These are phyloP conservation scores for Vaccinium macrocarpon DNA, from an alignment of 148 eudicot species.

Conservation along the genomic window DNA sequence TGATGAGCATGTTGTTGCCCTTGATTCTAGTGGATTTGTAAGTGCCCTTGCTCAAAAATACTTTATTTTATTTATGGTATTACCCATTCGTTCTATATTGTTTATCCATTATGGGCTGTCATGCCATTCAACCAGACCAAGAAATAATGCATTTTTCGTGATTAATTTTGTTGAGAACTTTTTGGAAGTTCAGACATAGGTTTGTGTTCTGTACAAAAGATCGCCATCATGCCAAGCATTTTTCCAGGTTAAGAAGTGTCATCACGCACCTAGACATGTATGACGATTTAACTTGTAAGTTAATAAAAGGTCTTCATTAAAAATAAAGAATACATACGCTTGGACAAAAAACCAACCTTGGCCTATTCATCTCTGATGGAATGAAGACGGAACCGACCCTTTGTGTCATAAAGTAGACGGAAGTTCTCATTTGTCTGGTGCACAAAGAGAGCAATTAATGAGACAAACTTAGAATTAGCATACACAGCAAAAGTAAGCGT, in stretches of 20 bases:
- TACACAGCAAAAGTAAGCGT: not conserved
- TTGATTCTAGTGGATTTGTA: conserved; percentile 87
- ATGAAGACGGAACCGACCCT: conserved; percentile 53
- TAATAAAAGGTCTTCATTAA: not conserved
- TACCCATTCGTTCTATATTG: no score
- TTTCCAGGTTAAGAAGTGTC: no score
- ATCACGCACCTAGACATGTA: no score
- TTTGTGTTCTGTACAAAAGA: no score
- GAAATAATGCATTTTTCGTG: no score
- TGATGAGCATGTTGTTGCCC: conserved; percentile 95
- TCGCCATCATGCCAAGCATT: no score
- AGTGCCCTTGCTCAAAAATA: conserved; percentile 22
- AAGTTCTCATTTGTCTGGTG: conserved; percentile 44
- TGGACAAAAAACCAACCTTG: conserved; percentile 32
- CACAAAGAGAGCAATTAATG: not conserved
- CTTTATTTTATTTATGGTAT: not conserved
- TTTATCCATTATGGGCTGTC: no score
- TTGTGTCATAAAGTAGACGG: conserved; percentile 54
- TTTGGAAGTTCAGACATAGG: no score
- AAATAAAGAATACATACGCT: not conserved
- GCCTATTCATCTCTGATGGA: conserved; percentile 53
- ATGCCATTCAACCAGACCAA: no score
- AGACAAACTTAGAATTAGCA: not conserved
- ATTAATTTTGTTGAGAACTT: no score
- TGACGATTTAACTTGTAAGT: no score